Conservation (phyloP, 2,329 filamentous ascomycete genomes). For the Sordariomycetes sp. region DNA sequence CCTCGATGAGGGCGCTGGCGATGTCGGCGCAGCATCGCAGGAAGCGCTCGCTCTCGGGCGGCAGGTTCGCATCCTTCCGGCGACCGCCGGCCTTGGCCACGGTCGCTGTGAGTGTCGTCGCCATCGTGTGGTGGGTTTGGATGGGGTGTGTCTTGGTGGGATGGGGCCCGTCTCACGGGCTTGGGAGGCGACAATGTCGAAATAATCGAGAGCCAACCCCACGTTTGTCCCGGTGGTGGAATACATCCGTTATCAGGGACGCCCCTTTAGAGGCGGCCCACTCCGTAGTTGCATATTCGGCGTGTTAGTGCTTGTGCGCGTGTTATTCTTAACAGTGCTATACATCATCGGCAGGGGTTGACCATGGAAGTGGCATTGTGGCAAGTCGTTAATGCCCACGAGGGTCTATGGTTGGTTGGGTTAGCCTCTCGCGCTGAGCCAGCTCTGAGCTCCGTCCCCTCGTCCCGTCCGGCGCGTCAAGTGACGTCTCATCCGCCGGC, state of each 20-base stretch:
- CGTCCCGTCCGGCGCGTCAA: not conserved
- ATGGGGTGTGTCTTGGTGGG: not conserved
- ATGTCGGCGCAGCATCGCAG: constrained; percentile 93
- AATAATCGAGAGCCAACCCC: not conserved
- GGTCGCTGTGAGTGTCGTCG: constrained; percentile 43
- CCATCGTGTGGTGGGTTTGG: constrained; percentile 16
- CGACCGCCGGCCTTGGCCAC: constrained; percentile 48
- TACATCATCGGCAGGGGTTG: too few relatives aligned
- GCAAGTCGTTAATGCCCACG: too few relatives aligned
- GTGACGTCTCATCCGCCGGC: not conserved
- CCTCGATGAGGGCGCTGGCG: constrained; percentile 84
- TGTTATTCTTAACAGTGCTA: too few relatives aligned
- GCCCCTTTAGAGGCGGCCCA: not conserved
- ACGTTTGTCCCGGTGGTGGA: not conserved
- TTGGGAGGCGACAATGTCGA: not conserved
- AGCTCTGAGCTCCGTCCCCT: not conserved
- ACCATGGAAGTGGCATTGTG: too few relatives aligned
- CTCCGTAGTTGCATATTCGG: not conserved
- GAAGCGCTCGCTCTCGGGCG: constrained; percentile 89
- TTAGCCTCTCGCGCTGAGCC: not conserved
- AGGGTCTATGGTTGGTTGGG: too few relatives aligned
- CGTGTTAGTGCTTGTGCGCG: not conserved
- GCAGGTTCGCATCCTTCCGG: constrained; percentile 60
- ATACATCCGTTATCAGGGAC: not conserved
- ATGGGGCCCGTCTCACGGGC: not conserved